phyloP scores from a whole-genome alignment of 169 alveolate species.

The Eimeria falciformis region DNA sequence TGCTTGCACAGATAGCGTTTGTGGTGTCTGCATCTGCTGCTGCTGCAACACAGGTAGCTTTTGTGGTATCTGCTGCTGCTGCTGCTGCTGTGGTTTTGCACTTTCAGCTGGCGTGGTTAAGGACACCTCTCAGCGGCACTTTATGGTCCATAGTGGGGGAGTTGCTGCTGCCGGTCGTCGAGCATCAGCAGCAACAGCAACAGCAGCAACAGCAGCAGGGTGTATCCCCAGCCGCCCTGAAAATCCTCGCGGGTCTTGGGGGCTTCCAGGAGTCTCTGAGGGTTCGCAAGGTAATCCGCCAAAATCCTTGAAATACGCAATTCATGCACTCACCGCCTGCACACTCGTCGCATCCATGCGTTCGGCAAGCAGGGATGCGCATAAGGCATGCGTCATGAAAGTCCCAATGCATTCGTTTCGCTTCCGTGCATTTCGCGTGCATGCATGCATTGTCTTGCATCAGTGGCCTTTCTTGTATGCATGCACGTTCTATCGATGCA shows the following conservation, averaged over 20 bases:
- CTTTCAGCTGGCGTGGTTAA: constrained; percentile 45
- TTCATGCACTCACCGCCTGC: background rate
- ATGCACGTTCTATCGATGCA: too few species aligned
- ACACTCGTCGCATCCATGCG: too few species aligned
- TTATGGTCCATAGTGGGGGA: constrained; percentile 47
- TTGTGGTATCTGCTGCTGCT: background rate
- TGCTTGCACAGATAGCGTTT: background rate
- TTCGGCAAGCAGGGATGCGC: too few species aligned
- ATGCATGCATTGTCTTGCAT: too few species aligned
- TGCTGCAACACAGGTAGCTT: background rate
- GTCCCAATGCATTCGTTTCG: too few species aligned
- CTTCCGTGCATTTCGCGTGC: too few species aligned
- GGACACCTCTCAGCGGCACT: constrained; percentile 43
- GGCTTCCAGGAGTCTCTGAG: constrained; percentile 50
- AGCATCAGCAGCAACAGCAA: constrained; percentile 42
- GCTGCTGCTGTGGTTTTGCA: background rate
- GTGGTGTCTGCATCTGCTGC: background rate
- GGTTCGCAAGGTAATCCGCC: constrained; percentile 29
- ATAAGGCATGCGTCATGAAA: too few species aligned
- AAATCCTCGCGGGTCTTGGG: constrained; percentile 11
- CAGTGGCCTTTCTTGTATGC: too few species aligned
- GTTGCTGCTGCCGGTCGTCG: constrained; percentile 42
- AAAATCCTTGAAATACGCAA: background rate
- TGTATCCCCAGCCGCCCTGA: constrained; percentile 36
- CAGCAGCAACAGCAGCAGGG: constrained; percentile 45